phyloP scores from a whole-genome alignment of 495 filamentous ascomycete genomes.

The Neurospora africana region DNA sequence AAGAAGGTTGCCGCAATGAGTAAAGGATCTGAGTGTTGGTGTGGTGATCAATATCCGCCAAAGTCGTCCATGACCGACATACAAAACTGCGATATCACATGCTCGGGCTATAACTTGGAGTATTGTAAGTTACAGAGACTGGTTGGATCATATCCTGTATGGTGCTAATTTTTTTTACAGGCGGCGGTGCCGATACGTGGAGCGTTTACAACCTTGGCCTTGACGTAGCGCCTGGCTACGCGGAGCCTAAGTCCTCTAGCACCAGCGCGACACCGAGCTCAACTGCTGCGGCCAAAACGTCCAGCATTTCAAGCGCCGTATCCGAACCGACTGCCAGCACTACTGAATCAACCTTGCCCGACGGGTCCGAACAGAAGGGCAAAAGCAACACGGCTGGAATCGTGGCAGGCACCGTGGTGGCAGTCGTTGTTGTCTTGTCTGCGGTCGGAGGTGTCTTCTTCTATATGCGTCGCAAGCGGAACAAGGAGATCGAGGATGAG shows the following conservation, averaged over 20 bases:
- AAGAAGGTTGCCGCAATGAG: conserved; percentile 8
- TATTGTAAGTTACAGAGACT: conserved; percentile 43
- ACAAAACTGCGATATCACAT: conserved; percentile 42
- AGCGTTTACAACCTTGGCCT: conserved; percentile 47
- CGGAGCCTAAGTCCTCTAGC: background rate
- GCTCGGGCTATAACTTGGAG: conserved; percentile 41
- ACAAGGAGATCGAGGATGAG: conserved; percentile 66
- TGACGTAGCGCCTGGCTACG: no score
- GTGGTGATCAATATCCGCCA: conserved; percentile 50
- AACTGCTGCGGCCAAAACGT: conserved; percentile 11
- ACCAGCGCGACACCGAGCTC: background rate
- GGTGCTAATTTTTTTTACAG: conserved; percentile 30
- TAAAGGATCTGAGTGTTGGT: conserved; percentile 41
- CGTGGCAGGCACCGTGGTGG: conserved; percentile 80
- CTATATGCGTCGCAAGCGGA: conserved; percentile 62
- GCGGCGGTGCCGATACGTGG: conserved; percentile 38
- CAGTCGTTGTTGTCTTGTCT: conserved; percentile 58
- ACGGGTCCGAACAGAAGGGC: conserved; percentile 31
- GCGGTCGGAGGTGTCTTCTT: conserved; percentile 61
- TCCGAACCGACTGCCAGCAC: conserved; percentile 6
- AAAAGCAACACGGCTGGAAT: conserved; percentile 51
- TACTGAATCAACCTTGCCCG: conserved; percentile 18
- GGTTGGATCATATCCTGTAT: background rate
- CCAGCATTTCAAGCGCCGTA: conserved; percentile 4
- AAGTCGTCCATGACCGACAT: conserved; percentile 34